These are phyloP conservation scores for Picea glauca DNA, from an alignment of 75 land plant species.

Conservation along the genomic window DNA sequence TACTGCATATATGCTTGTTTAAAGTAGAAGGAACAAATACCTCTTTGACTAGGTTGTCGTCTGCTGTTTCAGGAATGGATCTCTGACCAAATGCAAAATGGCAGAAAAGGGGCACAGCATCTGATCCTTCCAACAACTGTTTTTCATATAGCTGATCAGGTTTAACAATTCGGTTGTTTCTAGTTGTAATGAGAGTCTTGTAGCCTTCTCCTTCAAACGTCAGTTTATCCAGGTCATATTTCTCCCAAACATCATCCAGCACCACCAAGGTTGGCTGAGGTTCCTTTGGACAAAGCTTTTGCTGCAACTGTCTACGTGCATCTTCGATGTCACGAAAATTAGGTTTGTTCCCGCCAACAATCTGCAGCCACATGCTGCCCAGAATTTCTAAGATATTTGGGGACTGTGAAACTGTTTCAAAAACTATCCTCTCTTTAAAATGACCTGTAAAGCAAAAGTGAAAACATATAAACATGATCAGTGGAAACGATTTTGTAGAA, in stretches of 20 bases:
- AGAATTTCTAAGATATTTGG: conserved; percentile 18
- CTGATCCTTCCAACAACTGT: conserved; percentile 39
- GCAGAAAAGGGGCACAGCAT: conserved; percentile 45
- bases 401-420: conserved; percentile 57
- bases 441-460: too few species aligned
- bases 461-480: too few species aligned
- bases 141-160: conserved; percentile 23
- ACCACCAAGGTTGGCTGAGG: conserved; percentile 17
- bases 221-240: conserved; percentile 32
- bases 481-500: too few species aligned
- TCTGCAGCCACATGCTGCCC: conserved; percentile 23
- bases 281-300: neutral
- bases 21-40: conserved; percentile 10
- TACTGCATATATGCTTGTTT: too few species aligned
- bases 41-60: conserved; percentile 39
- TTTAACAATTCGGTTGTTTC: conserved; percentile 18
- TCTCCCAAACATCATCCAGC: conserved; percentile 64
- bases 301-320: neutral
- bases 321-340: neutral
- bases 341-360: neutral
- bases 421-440: neutral
- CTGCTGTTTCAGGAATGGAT: conserved; percentile 19
- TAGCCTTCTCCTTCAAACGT: conserved; percentile 27
- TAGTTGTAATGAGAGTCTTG: conserved; percentile 42
- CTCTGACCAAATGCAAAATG: conserved; percentile 32